These are phyloP conservation scores for Chytridiales sp. DNA, from an alignment of 371 early-diverging fungal species.

Conservation along the genomic window DNA sequence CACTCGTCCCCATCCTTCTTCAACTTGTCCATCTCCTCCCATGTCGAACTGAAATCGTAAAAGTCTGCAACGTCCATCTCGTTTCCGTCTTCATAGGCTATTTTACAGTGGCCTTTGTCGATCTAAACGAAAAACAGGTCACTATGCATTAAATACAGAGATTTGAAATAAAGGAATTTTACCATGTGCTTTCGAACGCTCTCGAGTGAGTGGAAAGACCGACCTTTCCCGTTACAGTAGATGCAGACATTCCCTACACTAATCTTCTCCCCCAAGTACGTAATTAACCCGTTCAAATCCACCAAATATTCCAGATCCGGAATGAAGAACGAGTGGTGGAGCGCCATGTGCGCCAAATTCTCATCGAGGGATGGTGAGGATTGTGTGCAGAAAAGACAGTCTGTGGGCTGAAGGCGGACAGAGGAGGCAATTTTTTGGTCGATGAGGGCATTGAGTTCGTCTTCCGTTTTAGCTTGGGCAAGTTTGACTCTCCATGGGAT, in stretches of 20 bases:
- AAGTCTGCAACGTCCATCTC: constrained; percentile 91
- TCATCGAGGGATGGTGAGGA: constrained; percentile 26
- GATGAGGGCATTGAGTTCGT: constrained; percentile 45
- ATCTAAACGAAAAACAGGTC: constrained; percentile 37
- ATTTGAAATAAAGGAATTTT: constrained; percentile 10
- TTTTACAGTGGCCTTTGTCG: constrained; percentile 93
- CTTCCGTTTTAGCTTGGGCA: constrained; percentile 40
- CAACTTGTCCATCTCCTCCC: constrained; percentile 53
- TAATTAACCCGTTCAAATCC: constrained; percentile 83
- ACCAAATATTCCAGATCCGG: constrained; percentile 93
- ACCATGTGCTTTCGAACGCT: constrained; percentile 95
- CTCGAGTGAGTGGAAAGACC: constrained; percentile 78
- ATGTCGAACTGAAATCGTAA: constrained; percentile 84
- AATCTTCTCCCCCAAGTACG: constrained; percentile 91
- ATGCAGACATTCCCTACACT: constrained; percentile 90
- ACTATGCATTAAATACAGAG: neutral
- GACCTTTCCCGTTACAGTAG: constrained; percentile 91
- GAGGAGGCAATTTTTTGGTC: constrained; percentile 49
- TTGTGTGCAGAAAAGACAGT: constrained; percentile 47
- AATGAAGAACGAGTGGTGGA: constrained; percentile 87
- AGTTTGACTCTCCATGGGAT: constrained; percentile 34
- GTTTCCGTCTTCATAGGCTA: constrained; percentile 84
- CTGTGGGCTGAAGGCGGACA: constrained; percentile 48
- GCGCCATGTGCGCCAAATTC: constrained; percentile 91
- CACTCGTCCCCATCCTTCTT: constrained; percentile 57